A percentile compares a stretch with the other conserved stretches of the same genome.
phyloP scores from a whole-genome alignment of 768 basidiomycete genomes.

The Clitopilus passeckerianus region DNA sequence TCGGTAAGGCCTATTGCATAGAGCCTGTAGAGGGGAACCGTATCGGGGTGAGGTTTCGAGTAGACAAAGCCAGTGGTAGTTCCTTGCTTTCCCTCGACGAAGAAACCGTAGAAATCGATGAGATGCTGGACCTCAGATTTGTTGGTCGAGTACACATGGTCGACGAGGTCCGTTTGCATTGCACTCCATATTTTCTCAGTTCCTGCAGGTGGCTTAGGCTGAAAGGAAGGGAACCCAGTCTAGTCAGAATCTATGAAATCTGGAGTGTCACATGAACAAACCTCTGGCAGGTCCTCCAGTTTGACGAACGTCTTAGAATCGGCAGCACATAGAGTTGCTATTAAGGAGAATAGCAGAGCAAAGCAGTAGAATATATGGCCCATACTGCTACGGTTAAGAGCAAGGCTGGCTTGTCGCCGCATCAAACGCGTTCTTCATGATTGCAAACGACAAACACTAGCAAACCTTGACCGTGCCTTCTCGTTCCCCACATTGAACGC shows the following conservation, averaged over 20 bases:
- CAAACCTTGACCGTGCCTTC: not conserved
- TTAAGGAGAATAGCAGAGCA: not conserved
- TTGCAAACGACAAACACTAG: not conserved
- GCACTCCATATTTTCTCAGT: conserved; percentile 15
- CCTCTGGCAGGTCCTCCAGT: not conserved
- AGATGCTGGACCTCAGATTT: conserved; percentile 11
- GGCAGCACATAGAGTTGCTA: not conserved
- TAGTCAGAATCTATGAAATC: not conserved
- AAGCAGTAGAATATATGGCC: not conserved
- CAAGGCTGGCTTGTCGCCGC: not conserved
- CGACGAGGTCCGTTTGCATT: conserved; percentile 15
- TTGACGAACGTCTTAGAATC: not conserved
- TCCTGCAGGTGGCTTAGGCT: conserved; percentile 4
- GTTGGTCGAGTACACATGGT: conserved; percentile 18
- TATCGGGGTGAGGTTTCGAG: conserved; percentile 9
- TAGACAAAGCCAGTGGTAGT: conserved; percentile 13
- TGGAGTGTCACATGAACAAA: not conserved
- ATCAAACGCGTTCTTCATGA: not conserved
- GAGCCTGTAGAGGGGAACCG: conserved; percentile 15
- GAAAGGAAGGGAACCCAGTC: not conserved
- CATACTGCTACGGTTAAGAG: not conserved
- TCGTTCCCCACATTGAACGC: not conserved
- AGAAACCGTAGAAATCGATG: conserved; percentile 16
- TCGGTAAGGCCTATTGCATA: conserved; percentile 14
- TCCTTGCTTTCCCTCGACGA: conserved; percentile 13